Evolutionary conservation across 2,329 filamentous ascomycete genomes (phyloP), one percentile per base, ranked within the genome.

Genomic region (Teratosphaeria gauchensis): DNA sequence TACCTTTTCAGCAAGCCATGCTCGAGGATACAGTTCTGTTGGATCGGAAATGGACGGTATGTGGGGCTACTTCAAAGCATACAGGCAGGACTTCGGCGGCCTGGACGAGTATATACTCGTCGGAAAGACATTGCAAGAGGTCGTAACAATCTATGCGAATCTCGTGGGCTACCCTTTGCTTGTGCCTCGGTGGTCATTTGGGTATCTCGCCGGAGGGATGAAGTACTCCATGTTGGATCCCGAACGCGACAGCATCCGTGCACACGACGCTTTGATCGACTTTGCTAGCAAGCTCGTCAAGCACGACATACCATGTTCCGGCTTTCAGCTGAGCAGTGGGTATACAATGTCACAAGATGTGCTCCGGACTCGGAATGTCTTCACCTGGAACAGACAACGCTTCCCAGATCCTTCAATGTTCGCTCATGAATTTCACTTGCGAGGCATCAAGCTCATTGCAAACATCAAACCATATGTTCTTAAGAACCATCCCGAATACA

Each of bases 391-490:
- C 64, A 73, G 73, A 4, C 82, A 88, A 66, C 80, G 86, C 0
- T 90, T 90, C 67, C 85, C 86, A 0, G 80, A 89, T 56, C 87
- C 87, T 0, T 78, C 84, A 57, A 81, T 72, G 0, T 89, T 85
- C 72, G 80, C 86, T 33, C 74, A 78, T 9, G 79, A 82, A 53
- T 87, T 83, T 62, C 85, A 87, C 66, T 74, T 76, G 46, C 78
- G 81, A 19, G 87, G 86, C 0, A 86, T 90, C 62, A 78, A 86
- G 0, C 74, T 89, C 8, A 78, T 90, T 42, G 83, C 85, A 21
- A 90, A 90, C 62, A 82, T 90, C 63, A 90, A 90, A 72, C 87
- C 87, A 0, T 90, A 89, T 66, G 77, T 90, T 0, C 75, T 90
- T 1, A 79, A 74, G 0, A 87, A 76, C 31, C 87, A 90, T 62